Base-by-base conservation (phyloP, 1,284 basidiomycete genomes). In the Ganoderma sinense region DNA sequence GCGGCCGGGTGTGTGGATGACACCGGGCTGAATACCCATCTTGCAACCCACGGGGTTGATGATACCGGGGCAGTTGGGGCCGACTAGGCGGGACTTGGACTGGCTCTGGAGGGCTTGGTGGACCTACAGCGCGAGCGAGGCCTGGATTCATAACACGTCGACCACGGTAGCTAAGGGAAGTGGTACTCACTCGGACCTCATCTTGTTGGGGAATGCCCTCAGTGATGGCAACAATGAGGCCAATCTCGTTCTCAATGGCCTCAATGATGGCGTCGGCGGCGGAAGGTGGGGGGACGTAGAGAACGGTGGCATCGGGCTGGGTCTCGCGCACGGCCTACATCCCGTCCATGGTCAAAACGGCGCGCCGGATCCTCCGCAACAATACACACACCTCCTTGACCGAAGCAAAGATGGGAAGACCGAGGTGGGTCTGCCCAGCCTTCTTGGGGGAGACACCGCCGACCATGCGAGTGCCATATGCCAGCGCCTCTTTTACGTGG, bases 21-120 rank as follows among this genome's bases (percentile, higher is more conserved):
- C 96, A 53, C 97, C 97, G 33, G 98, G 98, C 86, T 99, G 97
- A 81, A 99, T 99, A 72, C 98, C 98, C 91, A 99, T 99, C 87
- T 99, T 99, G 88, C 98, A 99, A 20, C 97, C 97, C 68, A 94
- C 88, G 36, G 97, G 96, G 80, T 97, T 97, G 79, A 99, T 99
- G 78, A 99, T 92, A 81, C 98, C 98, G 5, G 98, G 98, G 84
- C 98, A 99, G 84, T 99, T 99, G 59, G 96, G 97, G 40, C 96
- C 96, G 64, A 98, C 94, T 75, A 99, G 92, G 76, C 98, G 92
- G 70, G 96, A 97, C 79, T 95, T 97, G 74, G 91, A 96, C 83
- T 99, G 98, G 79, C 91, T 93, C 81, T 94, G 95, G 76, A 99
- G 89, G 20, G 96, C 98, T 79, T 98, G 94, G 84, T 95, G 92